Conservation (phyloP, 225 moss, liverwort and hornwort species). For the Polytrichum formosum region DNA sequence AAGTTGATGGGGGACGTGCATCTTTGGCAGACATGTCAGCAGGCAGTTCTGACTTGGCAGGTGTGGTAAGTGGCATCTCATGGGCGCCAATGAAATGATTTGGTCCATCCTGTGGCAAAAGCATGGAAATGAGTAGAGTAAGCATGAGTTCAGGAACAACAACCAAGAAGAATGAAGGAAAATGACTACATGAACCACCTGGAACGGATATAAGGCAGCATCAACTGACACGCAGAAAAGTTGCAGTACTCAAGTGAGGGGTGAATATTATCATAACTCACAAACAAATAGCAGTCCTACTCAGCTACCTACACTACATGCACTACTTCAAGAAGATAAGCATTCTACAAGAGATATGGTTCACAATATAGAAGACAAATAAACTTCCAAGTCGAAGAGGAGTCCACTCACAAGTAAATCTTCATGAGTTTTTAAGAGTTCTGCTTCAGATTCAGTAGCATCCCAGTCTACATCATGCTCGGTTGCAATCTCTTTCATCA, state of each 20-base stretch:
- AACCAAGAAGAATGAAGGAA: too few species aligned
- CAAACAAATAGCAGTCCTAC: too few species aligned
- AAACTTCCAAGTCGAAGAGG: not conserved
- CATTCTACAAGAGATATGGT: not conserved
- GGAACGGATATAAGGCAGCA: too few species aligned
- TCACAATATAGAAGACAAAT: not conserved
- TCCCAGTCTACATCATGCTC: slow-evolving; percentile 91
- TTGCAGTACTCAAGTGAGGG: too few species aligned
- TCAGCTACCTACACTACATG: not conserved
- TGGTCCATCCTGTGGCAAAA: slow-evolving; percentile 70
- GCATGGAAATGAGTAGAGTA: too few species aligned
- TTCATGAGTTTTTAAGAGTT: slow-evolving; percentile 65
- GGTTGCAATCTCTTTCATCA: slow-evolving; percentile 86
- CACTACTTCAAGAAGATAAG: not conserved
- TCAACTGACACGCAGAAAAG: too few species aligned
- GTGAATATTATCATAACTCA: too few species aligned
- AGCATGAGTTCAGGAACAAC: too few species aligned
- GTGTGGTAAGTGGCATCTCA: slow-evolving; percentile 25
- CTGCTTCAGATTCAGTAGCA: slow-evolving; percentile 78
- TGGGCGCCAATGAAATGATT: slow-evolving; percentile 58
- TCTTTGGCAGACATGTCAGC: slow-evolving; percentile 13
- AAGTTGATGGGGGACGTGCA: slow-evolving; percentile 26
- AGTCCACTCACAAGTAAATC: slow-evolving; percentile 81
- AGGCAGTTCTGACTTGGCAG: slow-evolving; percentile 8
- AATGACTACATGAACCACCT: too few species aligned